phyloP scores from a whole-genome alignment of 352 stramenopile genomes.

The Phytophthora multivora region DNA sequence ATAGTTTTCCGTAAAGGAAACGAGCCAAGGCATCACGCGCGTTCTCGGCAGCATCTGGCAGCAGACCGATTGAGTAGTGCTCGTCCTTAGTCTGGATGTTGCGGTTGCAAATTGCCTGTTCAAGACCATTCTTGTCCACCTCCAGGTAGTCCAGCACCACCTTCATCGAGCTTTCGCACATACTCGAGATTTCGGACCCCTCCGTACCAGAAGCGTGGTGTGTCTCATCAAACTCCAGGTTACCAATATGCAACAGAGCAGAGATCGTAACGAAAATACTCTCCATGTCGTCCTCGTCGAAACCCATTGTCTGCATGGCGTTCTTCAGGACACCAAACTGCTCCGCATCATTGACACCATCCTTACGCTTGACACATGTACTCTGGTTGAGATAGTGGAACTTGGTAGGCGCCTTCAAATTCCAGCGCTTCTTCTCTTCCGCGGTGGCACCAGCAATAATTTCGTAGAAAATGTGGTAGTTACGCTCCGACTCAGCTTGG shows the following conservation, averaged over 20 bases:
- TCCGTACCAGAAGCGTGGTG: slow-evolving; percentile 64
- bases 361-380: slow-evolving; percentile 82
- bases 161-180: slow-evolving; percentile 64
- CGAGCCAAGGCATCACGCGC: slow-evolving; percentile 94
- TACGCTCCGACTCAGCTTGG: slow-evolving; percentile 92
- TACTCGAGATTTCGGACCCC: slow-evolving; percentile 63
- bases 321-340: slow-evolving; percentile 86
- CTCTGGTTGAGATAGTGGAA: slow-evolving; percentile 93
- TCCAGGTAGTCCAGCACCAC: slow-evolving; percentile 90
- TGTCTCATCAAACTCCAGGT: slow-evolving; percentile 91
- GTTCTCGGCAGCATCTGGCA: slow-evolving; percentile 82
- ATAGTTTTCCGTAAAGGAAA: slow-evolving; percentile 95
- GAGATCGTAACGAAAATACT: slow-evolving; percentile 92
- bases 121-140: slow-evolving; percentile 86
- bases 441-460: slow-evolving; percentile 78
- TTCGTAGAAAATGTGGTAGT: slow-evolving; percentile 98
- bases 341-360: slow-evolving; percentile 89
- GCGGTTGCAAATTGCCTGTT: slow-evolving; percentile 90
- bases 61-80: slow-evolving; percentile 79
- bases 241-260: slow-evolving; percentile 94
- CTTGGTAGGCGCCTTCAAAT: slow-evolving; percentile 52
- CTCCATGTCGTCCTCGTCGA: slow-evolving; percentile 87
- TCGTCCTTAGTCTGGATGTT: slow-evolving; percentile 95
- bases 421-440: slow-evolving; percentile 71
- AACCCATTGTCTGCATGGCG: slow-evolving; percentile 88